phyloP scores from a whole-genome alignment of 2,329 filamentous ascomycete genomes.

The Cordyceps farinosa region DNA sequence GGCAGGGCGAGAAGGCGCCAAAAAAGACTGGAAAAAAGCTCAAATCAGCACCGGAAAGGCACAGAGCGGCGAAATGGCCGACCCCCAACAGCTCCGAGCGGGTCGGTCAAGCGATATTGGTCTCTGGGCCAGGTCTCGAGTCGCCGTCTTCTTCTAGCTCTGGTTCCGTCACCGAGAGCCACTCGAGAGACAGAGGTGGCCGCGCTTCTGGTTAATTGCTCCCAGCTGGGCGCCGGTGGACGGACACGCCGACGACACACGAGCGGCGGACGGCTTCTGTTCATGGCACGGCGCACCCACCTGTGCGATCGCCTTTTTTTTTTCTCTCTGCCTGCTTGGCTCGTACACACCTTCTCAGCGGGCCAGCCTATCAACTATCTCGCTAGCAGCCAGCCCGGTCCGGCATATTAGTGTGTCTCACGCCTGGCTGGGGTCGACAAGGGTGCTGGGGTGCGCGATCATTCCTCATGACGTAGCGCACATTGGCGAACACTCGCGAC shows the following conservation, averaged over 20 bases:
- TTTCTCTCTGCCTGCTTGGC: not conserved
- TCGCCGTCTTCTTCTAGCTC: not conserved
- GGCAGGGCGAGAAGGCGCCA: not conserved
- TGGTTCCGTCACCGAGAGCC: constrained; percentile 14
- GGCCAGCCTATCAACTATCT: not conserved
- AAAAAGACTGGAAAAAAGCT: constrained; percentile 3
- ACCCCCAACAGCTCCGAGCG: constrained; percentile 13
- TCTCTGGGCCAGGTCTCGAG: not conserved
- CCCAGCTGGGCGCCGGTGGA: not conserved
- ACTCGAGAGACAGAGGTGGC: constrained; percentile 3
- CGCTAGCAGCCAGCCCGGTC: constrained; percentile 1
- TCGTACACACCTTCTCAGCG: not conserved
- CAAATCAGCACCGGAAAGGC: not conserved
- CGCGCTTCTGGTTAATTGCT: not conserved
- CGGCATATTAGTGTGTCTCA: constrained; percentile 13
- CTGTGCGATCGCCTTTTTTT: not conserved
- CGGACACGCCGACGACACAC: constrained; percentile 13
- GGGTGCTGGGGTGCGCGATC: constrained; percentile 2
- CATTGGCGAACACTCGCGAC: not conserved
- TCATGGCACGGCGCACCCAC: not conserved
- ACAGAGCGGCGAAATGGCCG: constrained; percentile 16
- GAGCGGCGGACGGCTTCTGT: constrained; percentile 3
- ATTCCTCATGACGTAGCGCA: constrained; percentile 17
- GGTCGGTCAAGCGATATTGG: constrained; percentile 13
- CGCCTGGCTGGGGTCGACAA: constrained; percentile 10